Conservation (phyloP, 805 yeast species). For the Starmerella bombi region DNA sequence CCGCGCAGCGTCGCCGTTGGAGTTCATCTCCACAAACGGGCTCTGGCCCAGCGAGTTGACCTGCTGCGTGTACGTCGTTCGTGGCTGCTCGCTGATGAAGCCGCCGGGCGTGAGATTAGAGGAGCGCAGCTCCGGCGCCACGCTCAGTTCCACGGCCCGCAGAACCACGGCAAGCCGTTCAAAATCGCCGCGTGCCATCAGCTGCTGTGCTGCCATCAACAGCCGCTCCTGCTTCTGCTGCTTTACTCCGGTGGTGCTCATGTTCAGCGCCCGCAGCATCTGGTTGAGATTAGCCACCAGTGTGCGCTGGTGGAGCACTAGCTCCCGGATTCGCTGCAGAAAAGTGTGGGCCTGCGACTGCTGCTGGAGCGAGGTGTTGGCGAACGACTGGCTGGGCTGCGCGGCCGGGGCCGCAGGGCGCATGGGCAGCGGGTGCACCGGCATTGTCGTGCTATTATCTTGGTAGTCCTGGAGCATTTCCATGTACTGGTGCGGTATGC, state of each 20-base stretch:
- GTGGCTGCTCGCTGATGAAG: too few species aligned
- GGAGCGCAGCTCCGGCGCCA: too few species aligned
- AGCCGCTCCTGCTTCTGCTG: conserved; percentile 46
- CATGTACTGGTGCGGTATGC: too few species aligned
- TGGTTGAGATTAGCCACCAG: conserved; percentile 23
- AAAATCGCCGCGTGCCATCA: not conserved
- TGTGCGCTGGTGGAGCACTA: not conserved
- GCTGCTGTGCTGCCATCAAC: conserved; percentile 19
- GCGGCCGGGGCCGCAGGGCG: too few species aligned
- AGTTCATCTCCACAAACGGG: not conserved
- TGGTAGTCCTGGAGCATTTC: too few species aligned
- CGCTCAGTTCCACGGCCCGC: not conserved
- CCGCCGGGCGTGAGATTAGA: too few species aligned
- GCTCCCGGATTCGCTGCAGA: not conserved
- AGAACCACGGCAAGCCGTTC: conserved; percentile 1
- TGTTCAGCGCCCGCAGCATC: conserved; percentile 29
- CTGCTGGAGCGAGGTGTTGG: too few species aligned
- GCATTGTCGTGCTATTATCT: too few species aligned
- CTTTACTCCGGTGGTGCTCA: conserved; percentile 47
- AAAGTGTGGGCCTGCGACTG: not conserved
- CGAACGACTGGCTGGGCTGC: too few species aligned
- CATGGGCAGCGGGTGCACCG: too few species aligned
- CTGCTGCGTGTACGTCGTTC: not conserved
- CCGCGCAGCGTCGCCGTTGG: too few species aligned
- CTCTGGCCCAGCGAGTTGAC: not conserved